phyloP scores from a whole-genome alignment of 1,139 yeast species.

The Geotrichum carabidarum region DNA sequence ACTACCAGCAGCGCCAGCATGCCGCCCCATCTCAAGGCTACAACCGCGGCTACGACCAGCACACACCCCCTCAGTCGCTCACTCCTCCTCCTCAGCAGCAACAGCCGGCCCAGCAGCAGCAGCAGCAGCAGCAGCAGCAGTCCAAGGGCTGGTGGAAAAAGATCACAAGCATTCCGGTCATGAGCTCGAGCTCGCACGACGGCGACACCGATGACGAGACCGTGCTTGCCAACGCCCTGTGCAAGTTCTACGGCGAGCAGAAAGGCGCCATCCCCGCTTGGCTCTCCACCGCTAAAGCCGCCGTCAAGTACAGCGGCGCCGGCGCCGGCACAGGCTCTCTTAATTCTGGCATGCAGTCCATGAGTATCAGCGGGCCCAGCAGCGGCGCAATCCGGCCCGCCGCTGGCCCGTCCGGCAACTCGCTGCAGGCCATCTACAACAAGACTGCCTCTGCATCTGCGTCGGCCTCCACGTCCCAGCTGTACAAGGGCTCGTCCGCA shows the following conservation, averaged over 20 bases:
- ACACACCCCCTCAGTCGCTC: not conserved
- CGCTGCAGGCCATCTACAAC: conserved; percentile 31
- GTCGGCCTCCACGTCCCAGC: conserved; percentile 3
- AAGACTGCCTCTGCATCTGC: not conserved
- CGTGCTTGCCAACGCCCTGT: conserved; percentile 35
- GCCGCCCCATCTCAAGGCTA: not conserved
- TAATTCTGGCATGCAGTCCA: conserved; percentile 3
- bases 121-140: not conserved
- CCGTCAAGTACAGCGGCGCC: not conserved
- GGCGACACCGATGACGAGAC: conserved; percentile 36
- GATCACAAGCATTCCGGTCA: conserved; percentile 5
- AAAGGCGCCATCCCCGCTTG: conserved; percentile 29
- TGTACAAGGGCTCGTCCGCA: not conserved
- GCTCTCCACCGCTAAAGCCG: conserved; percentile 23
- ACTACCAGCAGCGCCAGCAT: not conserved
- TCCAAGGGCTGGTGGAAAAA: conserved; percentile 4
- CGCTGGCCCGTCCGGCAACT: conserved; percentile 10
- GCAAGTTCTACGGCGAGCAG: conserved; percentile 30
- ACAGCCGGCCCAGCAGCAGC: not conserved
- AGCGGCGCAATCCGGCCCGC: conserved; percentile 1
- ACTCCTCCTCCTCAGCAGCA: not conserved
- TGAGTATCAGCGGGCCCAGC: not conserved
- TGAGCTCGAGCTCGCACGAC: conserved; percentile 31
- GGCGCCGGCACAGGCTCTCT: not conserved
- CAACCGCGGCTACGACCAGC: not conserved